A percentile compares a stretch with the other conserved stretches of the same genome.
These are phyloP conservation scores for Mikania micrantha DNA, from an alignment of 129 eudicot species.

Conservation along the genomic window DNA sequence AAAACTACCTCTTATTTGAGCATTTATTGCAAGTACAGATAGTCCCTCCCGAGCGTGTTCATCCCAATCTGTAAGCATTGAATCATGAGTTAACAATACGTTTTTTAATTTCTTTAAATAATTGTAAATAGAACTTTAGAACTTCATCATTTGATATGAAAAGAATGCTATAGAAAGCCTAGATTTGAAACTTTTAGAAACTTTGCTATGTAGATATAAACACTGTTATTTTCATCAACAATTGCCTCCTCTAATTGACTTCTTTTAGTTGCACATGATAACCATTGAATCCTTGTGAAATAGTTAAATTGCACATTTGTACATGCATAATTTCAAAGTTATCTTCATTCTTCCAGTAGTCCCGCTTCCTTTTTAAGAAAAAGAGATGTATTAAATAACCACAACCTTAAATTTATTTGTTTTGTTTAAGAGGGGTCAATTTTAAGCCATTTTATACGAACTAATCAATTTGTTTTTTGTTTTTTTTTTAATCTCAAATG, in stretches of 20 bases:
- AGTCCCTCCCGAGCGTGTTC: slow-evolving; percentile 75
- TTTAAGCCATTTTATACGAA: neutral
- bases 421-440: neutral
- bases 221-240: neutral
- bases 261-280: neutral
- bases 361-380: neutral
- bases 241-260: neutral
- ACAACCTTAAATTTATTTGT: neutral
- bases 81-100: neutral
- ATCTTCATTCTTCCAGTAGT: neutral
- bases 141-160: neutral
- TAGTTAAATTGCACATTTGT: neutral
- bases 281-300: neutral
- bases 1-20: slow-evolving; percentile 84
- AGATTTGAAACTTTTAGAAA: neutral
- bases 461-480: neutral
- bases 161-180: neutral
- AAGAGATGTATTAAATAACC: neutral
- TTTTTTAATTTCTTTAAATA: neutral
- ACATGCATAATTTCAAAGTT: neutral
- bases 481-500: neutral
- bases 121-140: neutral
- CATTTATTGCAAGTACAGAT: slow-evolving; percentile 83
- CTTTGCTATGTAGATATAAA: neutral
- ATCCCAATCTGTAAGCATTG: slow-evolving; percentile 70